Evolutionary conservation across 2,329 filamentous ascomycete genomes (phyloP), one percentile per base, ranked within the genome.

Genomic region (Grosmannia huntii): DNA sequence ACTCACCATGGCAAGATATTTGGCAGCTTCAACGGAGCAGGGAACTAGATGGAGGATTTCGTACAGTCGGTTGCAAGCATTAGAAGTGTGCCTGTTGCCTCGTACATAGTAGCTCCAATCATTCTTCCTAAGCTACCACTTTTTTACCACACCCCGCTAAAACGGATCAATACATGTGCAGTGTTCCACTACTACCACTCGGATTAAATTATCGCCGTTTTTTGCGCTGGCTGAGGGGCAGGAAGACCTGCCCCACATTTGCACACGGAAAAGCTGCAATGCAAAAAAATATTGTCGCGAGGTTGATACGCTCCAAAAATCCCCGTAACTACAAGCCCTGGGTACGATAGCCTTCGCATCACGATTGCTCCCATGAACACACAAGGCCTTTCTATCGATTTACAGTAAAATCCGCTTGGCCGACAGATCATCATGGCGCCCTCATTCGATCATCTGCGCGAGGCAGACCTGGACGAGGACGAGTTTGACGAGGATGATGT

Each of bases 401-500:
- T 36, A 31, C n/a, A 46, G 9, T 7, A 23, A 21, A 33, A 12
- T 25, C 31, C 21, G 9, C 27, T 16, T 25, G 7, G 14, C 41
- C 28, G 60, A 65, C 59, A 60, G 65, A 68, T 75, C 78, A 90
- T 73, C 76, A 96, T 96, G 91, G 90, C 92, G 74, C 87, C 88
- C 66, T 90, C 89, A 71, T 97, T 95, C 75, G 89, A 96, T 70
- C 88, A 90, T 68, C 80, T 97, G 70, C 87, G 87, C 73, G 90
- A 96, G 73, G 89, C 92, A 68, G 89, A 96, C 72, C 86, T 92
- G 72, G 83, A 86, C 68, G 83, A 86, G 65, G 90, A 94, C 68
- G 86, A 91, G 70, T 87, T 87, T 71, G 91, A 96, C 71, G 87
- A 94, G 75, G 87, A 91, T 70, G 90, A 96, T 71, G 87, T 97